Base-by-base conservation (phyloP, 257 asterid species). In the Fraxinus americana region DNA sequence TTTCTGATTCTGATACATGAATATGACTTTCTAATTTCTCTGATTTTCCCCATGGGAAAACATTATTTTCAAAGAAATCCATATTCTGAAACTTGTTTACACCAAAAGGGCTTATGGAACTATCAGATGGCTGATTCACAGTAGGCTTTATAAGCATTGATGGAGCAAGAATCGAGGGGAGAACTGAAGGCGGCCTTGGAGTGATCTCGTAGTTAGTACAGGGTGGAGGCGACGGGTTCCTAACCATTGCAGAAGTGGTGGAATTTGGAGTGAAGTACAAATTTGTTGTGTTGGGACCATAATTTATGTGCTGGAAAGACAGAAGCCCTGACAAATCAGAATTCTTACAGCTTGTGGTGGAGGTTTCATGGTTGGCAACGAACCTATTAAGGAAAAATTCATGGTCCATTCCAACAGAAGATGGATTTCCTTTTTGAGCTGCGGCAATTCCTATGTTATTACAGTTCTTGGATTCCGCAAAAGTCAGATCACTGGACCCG, bases 321-420 rank as follows among this genome's bases (percentile, higher is more conserved):
- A 88, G 86, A 38, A 86, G 82, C 13, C 81, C 88, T 1, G 90
- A 81, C 13, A 83, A 67, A 36, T 85, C 89, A 54, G 79, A 74
- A 1, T 87, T 81, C 72, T 82, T 85, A 43, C 77, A 70, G 16
- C 70, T 70, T 32, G 83, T 13, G 72, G 76, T 61, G 70, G 87
- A 48, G 86, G 66, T 81, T 29, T 87, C 95, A 74, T 85, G 91
- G 81, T 39, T 52, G 69, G 92, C 70, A 3, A 84, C 85, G 23
- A 89, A 89, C 35, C 89, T 82, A 75, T 90, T 90, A 43, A 90
- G 87, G 86, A 92, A 92, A 83, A 94, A 92, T 13, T 90, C 96
- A 2, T 92, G 94, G 34, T 80, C 89, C 77, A 71, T 35, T 54
- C 80, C 57, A 48, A 14, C 57, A 48, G 57, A 48, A 48, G 54